A percentile compares a stretch with the other conserved stretches of the same genome.
Evolutionary conservation across 1,284 basidiomycete genomes (phyloP).

Genomic region (Takashimella tepidaria): DNA sequence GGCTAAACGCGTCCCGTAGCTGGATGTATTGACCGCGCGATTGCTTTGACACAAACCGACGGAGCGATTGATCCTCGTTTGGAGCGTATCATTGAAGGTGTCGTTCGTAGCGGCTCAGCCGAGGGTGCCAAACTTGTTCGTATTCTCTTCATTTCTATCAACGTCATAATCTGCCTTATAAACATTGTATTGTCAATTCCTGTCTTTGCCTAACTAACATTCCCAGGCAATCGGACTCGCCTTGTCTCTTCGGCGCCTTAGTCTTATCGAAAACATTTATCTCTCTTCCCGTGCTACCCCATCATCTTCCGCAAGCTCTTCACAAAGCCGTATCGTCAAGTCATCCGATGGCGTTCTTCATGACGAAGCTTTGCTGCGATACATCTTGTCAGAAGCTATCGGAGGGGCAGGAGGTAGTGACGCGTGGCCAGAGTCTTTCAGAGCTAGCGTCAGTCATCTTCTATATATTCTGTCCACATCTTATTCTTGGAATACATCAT

Average conservation of each 20-base stretch:
- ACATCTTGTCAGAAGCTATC: constrained; percentile 82
- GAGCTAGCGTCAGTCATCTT: constrained; percentile 55
- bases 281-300: constrained; percentile 32
- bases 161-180: too few relatives aligned
- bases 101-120: constrained; percentile 73
- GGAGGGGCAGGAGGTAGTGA: constrained; percentile 52
- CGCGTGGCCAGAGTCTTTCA: constrained; percentile 37
- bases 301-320: constrained; percentile 15
- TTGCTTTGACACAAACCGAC: constrained; percentile 53
- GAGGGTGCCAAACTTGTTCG: constrained; percentile 79
- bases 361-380: constrained; percentile 72
- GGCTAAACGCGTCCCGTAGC: constrained; percentile 51
- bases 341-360: constrained; percentile 47
- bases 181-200: background rate
- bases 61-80: constrained; percentile 64
- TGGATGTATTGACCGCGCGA: constrained; percentile 89
- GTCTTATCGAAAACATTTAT: constrained; percentile 74
- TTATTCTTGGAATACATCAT: too few relatives aligned
- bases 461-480: background rate
- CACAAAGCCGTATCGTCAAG: constrained; percentile 17
- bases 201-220: background rate
- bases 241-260: constrained; percentile 78
- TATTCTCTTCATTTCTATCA: constrained; percentile 6
- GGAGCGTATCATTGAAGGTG: constrained; percentile 76
- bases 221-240: constrained; percentile 84